Percentiles rank a stretch among this genome's conserved stretches.
Conservation (phyloP, 257 asterid genomes). For the Plantago ovata region DNA sequence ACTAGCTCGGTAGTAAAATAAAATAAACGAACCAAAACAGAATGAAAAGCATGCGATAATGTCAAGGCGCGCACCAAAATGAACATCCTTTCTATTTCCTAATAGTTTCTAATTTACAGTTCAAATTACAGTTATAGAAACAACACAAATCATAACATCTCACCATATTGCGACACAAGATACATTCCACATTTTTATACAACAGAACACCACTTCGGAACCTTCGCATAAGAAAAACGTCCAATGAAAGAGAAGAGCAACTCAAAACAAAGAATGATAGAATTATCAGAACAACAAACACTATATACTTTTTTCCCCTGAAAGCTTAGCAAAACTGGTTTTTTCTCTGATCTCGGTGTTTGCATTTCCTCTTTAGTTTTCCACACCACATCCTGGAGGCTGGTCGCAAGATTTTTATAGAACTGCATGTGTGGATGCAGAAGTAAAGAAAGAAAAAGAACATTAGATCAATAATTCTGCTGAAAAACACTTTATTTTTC, state of each 20-base stretch:
- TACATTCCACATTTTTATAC: conserved; percentile 5
- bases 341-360: conserved; percentile 28
- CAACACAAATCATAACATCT: conserved; percentile 2
- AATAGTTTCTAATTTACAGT: background rate
- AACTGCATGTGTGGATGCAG: conserved; percentile 46
- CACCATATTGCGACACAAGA: conserved; percentile 17
- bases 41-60: too few relatives aligned
- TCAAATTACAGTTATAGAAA: background rate
- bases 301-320: conserved; percentile 7
- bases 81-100: too few relatives aligned
- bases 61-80: too few relatives aligned
- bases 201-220: conserved; percentile 3
- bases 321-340: background rate
- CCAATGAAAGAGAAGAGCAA: conserved; percentile 32
- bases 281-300: conserved; percentile 4
- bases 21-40: too few relatives aligned
- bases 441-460: background rate
- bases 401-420: conserved; percentile 65
- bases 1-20: too few relatives aligned
- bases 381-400: conserved; percentile 87
- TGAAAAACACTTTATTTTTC: too few relatives aligned
- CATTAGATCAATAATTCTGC: background rate
- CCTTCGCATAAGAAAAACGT: conserved; percentile 43
- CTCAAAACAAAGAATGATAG: conserved; percentile 28
- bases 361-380: conserved; percentile 89